Percentiles rank a stretch among this genome's conserved stretches.
phyloP scores from a whole-genome alignment of 208 protist genomes.

The Lotmaria passim region DNA sequence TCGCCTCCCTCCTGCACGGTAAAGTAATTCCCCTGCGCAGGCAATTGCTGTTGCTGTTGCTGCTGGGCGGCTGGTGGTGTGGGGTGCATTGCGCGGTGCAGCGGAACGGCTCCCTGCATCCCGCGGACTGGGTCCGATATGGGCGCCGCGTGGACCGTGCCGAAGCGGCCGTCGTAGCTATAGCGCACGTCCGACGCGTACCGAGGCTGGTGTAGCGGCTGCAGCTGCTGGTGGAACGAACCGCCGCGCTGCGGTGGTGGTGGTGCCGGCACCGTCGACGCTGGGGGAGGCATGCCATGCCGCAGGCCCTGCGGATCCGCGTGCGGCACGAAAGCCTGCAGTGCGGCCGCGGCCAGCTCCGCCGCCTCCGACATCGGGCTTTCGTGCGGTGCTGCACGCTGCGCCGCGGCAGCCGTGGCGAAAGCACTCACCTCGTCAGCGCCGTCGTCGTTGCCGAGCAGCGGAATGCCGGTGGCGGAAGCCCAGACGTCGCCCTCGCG shows the following conservation, averaged over 20 bases:
- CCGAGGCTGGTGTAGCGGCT: not conserved
- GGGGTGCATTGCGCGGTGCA: not conserved
- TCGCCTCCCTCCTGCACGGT: slow-evolving; percentile 31
- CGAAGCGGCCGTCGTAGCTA: slow-evolving; percentile 21
- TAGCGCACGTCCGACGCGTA: not conserved
- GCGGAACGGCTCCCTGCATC: not conserved
- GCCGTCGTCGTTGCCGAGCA: slow-evolving; percentile 22
- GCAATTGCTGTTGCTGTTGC: slow-evolving; percentile 17
- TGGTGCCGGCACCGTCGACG: not conserved
- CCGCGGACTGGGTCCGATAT: slow-evolving; percentile 2
- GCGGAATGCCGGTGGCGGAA: slow-evolving; percentile 28
- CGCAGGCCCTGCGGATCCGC: not conserved
- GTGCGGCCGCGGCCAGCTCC: slow-evolving; percentile 28
- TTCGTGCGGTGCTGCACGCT: not conserved
- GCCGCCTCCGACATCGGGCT: slow-evolving; percentile 8
- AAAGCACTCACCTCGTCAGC: slow-evolving; percentile 1
- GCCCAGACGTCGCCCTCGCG: slow-evolving; percentile 40
- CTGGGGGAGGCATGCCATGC: too few species aligned
- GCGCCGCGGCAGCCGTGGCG: not conserved
- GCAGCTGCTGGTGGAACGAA: not conserved
- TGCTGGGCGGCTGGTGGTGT: not conserved
- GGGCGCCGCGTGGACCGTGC: slow-evolving; percentile 10
- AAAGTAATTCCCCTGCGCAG: slow-evolving; percentile 18
- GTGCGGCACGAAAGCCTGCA: slow-evolving; percentile 19
- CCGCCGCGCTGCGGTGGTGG: not conserved